Conservation (phyloP, 148 eudicot genomes). For the Oxyria digyna region DNA sequence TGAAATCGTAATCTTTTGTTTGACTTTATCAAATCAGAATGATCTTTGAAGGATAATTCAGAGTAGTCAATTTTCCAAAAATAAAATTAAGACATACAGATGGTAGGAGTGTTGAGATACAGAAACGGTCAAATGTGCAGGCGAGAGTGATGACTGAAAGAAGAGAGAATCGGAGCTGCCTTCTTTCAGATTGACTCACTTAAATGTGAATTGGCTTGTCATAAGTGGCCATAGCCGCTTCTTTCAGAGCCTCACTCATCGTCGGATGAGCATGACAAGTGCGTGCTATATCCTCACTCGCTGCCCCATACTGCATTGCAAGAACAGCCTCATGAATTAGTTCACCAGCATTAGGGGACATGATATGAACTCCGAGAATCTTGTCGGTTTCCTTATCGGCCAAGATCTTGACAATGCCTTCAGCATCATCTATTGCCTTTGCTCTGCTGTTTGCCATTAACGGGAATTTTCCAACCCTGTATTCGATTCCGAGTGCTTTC, state of each 20-base stretch:
- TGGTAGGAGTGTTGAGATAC: too few relatives aligned
- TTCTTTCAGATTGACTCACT: slow-evolving; percentile 4
- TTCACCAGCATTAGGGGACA: slow-evolving; percentile 90
- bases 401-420: slow-evolving; percentile 76
- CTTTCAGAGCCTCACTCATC: slow-evolving; percentile 97
- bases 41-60: too few relatives aligned
- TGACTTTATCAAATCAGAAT: too few relatives aligned
- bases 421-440: slow-evolving; percentile 93
- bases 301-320: slow-evolving; percentile 77
- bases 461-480: slow-evolving; percentile 83
- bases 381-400: slow-evolving; percentile 88
- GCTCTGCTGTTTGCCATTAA: slow-evolving; percentile 93
- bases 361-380: slow-evolving; percentile 86
- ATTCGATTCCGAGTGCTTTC: slow-evolving; percentile 54
- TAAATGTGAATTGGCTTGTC: slow-evolving; percentile 40
- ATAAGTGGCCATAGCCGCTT: slow-evolving; percentile 74
- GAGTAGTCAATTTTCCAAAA: too few relatives aligned
- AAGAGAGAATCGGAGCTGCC: too few relatives aligned
- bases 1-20: too few relatives aligned
- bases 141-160: too few relatives aligned
- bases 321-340: slow-evolving; percentile 90
- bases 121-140: too few relatives aligned
- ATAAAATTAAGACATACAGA: too few relatives aligned
- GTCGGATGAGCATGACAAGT: slow-evolving; percentile 99
- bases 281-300: slow-evolving; percentile 97